Conservation (phyloP, 257 asterid species). For the Henckelia pumila region DNA sequence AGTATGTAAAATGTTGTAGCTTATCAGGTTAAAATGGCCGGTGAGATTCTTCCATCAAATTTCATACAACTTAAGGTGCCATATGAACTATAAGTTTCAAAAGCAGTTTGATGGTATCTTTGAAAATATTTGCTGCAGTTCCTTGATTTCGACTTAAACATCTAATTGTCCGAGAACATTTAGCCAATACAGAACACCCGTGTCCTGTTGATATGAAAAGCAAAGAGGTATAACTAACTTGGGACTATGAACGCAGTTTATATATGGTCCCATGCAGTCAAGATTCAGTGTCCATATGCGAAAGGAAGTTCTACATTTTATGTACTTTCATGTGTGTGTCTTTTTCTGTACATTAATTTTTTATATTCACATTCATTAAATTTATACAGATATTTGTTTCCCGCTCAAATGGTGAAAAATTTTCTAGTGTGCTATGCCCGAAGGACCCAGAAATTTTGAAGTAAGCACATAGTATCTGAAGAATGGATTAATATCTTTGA, state of each 20-base stretch:
- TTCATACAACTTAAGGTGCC: constrained; percentile 5
- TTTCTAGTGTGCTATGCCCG: constrained; percentile 80
- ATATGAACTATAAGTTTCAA: too few species aligned
- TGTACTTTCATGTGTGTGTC: constrained; percentile 7
- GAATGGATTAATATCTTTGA: too few species aligned
- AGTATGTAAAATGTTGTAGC: too few species aligned
- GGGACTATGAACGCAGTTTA: neutral
- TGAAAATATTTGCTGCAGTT: neutral
- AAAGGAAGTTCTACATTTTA: constrained; percentile 15
- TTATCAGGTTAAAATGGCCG: neutral
- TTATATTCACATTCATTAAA: constrained; percentile 17
- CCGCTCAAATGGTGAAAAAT: constrained; percentile 64
- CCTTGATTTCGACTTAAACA: neutral
- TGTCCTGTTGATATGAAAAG: neutral
- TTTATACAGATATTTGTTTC: constrained; percentile 74
- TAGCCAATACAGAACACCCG: neutral
- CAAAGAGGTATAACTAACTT: constrained; percentile 7
- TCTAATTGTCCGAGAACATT: neutral
- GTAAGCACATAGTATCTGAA: constrained; percentile 40
- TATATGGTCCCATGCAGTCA: neutral
- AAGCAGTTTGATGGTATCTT: constrained; percentile 10
- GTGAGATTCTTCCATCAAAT: too few species aligned
- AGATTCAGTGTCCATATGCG: constrained; percentile 5
- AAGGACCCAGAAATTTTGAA: constrained; percentile 44
- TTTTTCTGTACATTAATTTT: constrained; percentile 14